These are phyloP conservation scores for Fragaria nilgerrensis DNA, from an alignment of 306 rosid genomes.

Conservation along the genomic window DNA sequence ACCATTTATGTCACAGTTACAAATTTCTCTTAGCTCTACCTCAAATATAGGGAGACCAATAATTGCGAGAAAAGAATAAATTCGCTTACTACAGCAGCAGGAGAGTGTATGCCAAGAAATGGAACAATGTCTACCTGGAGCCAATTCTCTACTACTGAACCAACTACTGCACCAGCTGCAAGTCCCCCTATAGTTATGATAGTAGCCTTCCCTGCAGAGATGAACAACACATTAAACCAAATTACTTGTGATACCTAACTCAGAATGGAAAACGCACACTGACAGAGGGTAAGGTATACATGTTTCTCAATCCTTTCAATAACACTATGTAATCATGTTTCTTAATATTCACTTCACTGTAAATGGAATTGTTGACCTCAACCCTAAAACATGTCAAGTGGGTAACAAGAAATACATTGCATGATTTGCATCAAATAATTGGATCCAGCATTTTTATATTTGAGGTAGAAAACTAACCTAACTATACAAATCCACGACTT, in stretches of 20 bases:
- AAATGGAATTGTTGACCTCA: not conserved
- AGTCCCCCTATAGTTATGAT: slow-evolving; percentile 91
- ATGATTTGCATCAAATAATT: not conserved
- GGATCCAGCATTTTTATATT: not conserved
- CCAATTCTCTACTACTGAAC: slow-evolving; percentile 91
- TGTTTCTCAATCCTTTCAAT: not conserved
- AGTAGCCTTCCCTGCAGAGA: slow-evolving; percentile 86
- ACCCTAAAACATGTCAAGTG: not conserved
- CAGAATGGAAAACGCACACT: not conserved
- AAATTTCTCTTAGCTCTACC: slow-evolving; percentile 46
- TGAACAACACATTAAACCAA: slow-evolving; percentile 10
- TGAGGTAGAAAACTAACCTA: not conserved
- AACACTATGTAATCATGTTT: not conserved
- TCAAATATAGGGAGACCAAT: slow-evolving; percentile 83
- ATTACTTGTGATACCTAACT: not conserved
- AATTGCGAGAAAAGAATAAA: slow-evolving; percentile 81
- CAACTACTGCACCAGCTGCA: slow-evolving; percentile 85
- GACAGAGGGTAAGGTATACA: not conserved
- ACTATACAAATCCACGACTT: not conserved
- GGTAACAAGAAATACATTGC: not conserved
- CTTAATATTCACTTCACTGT: not conserved
- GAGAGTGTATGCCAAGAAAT: slow-evolving; percentile 87
- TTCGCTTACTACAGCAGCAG: slow-evolving; percentile 91
- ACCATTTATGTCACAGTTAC: slow-evolving; percentile 39
- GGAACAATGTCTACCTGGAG: slow-evolving; percentile 97